Evolutionary conservation across 2,329 filamentous ascomycete genomes (phyloP).

Genomic region (Nigrospora sphaerica): DNA sequence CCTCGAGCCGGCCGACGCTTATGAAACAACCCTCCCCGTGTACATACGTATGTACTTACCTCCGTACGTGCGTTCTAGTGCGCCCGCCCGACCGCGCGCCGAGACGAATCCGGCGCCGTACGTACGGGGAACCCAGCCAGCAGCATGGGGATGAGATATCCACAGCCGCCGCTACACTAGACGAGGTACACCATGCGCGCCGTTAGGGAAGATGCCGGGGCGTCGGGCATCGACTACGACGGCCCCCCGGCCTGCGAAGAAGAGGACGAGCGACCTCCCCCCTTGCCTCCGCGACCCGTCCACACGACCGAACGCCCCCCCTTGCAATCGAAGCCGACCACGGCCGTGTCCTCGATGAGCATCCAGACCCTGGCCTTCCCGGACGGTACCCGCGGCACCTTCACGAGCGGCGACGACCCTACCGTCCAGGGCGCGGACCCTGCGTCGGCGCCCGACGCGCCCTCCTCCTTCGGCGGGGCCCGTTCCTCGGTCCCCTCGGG

Average conservation of each 20-base stretch:
- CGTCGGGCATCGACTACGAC: constrained; percentile 10
- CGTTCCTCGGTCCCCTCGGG: constrained; percentile 20
- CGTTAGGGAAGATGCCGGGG: constrained; percentile 22
- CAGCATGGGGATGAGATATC: constrained; percentile 6
- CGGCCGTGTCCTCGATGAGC: constrained; percentile 74
- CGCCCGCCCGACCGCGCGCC: no score
- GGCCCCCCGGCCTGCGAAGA: constrained; percentile 9
- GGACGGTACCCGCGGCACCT: constrained; percentile 61
- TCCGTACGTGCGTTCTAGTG: no score
- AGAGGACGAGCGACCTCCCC: constrained; percentile 42
- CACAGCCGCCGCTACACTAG: constrained; percentile 6
- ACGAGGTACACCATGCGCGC: constrained; percentile 9
- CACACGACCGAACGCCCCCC: constrained; percentile 23
- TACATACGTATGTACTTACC: no score
- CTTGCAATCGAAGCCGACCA: constrained; percentile 64
- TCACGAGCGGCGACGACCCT: constrained; percentile 31
- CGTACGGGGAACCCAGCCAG: not conserved
- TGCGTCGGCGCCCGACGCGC: constrained; percentile 21
- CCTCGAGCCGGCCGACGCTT: no score
- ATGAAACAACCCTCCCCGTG: no score
- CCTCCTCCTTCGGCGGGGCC: constrained; percentile 12
- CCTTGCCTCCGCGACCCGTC: constrained; percentile 44
- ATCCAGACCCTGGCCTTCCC: constrained; percentile 70
- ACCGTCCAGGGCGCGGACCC: constrained; percentile 13
- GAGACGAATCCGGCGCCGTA: no score